These are phyloP conservation scores for Neurospora tetrasperma DNA, from an alignment of 495 filamentous ascomycete genomes.

Conservation along the genomic window DNA sequence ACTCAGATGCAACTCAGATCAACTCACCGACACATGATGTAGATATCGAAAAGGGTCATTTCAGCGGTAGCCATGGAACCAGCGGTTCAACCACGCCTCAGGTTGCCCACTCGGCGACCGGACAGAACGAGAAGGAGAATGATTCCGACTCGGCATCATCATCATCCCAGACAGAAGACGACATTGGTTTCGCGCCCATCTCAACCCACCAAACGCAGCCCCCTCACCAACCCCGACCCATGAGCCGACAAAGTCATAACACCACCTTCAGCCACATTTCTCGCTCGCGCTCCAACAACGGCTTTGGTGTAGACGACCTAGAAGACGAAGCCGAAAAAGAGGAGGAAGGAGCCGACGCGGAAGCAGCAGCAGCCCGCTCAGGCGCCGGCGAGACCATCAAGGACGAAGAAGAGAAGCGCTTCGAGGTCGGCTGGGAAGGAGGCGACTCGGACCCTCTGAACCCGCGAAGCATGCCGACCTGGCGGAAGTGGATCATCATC, in stretches of 20 bases:
- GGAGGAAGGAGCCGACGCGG: conserved; percentile 13
- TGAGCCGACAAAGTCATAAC: conserved; percentile 1
- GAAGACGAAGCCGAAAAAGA: conserved; percentile 24
- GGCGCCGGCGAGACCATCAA: neutral
- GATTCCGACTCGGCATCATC: neutral
- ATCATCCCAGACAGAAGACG: neutral
- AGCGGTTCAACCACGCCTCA: neutral
- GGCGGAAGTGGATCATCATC: conserved; percentile 69
- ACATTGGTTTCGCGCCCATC: neutral
- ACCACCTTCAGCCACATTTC: neutral
- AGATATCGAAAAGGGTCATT: neutral
- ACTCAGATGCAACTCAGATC: neutral
- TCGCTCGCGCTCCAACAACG: conserved; percentile 49
- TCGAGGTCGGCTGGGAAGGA: conserved; percentile 59
- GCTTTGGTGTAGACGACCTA: conserved; percentile 45
- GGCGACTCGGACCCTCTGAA: conserved; percentile 61
- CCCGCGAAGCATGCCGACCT: conserved; percentile 58
- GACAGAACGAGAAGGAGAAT: neutral
- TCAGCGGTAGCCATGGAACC: neutral
- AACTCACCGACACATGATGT: neutral
- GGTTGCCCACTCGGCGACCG: neutral
- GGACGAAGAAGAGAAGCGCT: conserved; percentile 32
- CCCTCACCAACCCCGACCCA: neutral
- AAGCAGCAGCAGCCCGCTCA: neutral
- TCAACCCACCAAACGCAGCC: neutral